Base-by-base conservation (phyloP, 306 rosid genomes). In the Mucuna pruriens region DNA sequence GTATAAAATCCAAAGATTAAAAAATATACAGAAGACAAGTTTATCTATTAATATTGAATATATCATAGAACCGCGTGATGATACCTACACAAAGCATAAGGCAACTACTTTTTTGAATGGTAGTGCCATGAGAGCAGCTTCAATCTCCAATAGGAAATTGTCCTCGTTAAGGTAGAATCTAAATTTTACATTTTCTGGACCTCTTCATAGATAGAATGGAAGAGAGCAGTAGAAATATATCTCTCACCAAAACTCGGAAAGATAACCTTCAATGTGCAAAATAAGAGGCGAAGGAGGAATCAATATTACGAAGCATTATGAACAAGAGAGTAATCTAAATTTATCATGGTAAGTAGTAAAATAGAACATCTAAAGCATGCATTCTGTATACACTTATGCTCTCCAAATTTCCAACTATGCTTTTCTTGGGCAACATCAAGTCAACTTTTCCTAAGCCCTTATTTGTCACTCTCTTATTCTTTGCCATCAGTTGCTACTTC, bases 171-270 rank as follows among this genome's bases (percentile, higher is more conserved):
- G 64, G 71, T 67, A 69, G 57, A 80, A 48, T 61, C 45, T 34
- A 72, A 42, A 70, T 61, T 29, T 84, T 19, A 70, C 97, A 91
- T 86, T 71, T 71, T 87, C 91, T 83, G 82, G 65, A 88, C 92
- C 71, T 95, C 95, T 80, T 95, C 95, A 51, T 89, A 83, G 58
- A 95, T 87, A 22, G 97, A 90, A 54, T 85, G 81, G 84, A 95
- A 95, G 86, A 95, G 97, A 58, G 88, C 82, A 69, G 97, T 85
- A 29, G 92, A 80, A 84, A 95, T 83, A 57, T 92, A 95, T 85
- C 99, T 88, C 89, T 95, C 99, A 38, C 99, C 97, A 68, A 90
- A 93, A 86, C 97, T 95, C 20, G 99, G 97, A 82, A 95, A 95
- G 23, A 93, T 74, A 83, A 95, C 99, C 97, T 95, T 71, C 23